phyloP scores from a whole-genome alignment of 1,284 basidiomycete genomes.

The Lignosus rhinocerotis region DNA sequence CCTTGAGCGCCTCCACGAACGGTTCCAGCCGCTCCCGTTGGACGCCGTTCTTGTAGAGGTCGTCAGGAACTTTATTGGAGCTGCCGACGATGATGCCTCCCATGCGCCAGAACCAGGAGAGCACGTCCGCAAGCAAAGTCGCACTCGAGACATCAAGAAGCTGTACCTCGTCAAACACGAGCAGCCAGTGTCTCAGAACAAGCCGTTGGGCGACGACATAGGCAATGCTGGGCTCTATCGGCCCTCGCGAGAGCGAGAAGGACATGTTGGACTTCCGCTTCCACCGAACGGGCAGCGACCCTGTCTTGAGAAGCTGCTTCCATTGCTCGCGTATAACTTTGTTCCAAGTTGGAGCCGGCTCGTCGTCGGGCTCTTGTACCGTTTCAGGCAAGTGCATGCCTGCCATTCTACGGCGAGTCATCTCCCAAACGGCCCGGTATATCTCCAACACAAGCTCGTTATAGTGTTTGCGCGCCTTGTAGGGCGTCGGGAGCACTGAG shows the following conservation, averaged over 20 bases:
- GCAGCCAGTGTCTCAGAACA: conserved; percentile 52
- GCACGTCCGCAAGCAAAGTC: conserved; percentile 65
- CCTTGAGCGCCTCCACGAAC: conserved; percentile 65
- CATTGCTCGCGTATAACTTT: conserved; percentile 39
- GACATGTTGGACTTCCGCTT: conserved; percentile 23
- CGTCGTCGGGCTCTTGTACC: conserved; percentile 18
- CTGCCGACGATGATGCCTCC: conserved; percentile 64
- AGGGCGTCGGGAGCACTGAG: conserved; percentile 54
- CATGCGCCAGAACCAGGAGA: conserved; percentile 76
- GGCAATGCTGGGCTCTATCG: conserved; percentile 37
- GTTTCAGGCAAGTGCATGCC: conserved; percentile 5
- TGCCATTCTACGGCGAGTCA: conserved; percentile 48
- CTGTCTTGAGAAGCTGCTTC: conserved; percentile 34
- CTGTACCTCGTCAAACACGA: conserved; percentile 74
- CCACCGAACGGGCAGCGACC: conserved; percentile 45
- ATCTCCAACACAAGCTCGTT: conserved; percentile 69
- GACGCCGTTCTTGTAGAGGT: conserved; percentile 71
- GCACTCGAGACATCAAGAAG: conserved; percentile 72
- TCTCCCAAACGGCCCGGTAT: conserved; percentile 65
- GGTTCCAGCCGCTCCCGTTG: conserved; percentile 62
- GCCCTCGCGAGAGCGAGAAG: conserved; percentile 11
- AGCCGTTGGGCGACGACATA: conserved; percentile 51
- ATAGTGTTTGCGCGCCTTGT: conserved; percentile 69
- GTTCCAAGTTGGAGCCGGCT: conserved; percentile 35
- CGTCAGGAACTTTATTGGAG: conserved; percentile 65